phyloP scores from a whole-genome alignment of 2,329 filamentous ascomycete genomes.

The Scedosporium minutisporum region DNA sequence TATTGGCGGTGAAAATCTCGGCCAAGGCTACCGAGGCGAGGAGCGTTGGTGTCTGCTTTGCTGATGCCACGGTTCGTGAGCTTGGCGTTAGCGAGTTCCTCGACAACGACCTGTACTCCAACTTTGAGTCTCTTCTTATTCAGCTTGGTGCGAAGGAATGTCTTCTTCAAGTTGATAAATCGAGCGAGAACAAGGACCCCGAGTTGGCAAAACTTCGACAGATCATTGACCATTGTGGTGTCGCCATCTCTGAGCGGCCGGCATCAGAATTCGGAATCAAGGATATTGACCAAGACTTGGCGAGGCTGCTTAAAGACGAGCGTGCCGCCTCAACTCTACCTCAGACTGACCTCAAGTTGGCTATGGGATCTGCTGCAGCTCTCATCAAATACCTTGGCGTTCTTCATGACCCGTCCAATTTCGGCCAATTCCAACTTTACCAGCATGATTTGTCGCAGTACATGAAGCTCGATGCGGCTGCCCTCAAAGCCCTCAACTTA shows the following conservation, averaged over 20 bases:
- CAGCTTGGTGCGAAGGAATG: conserved; percentile 95
- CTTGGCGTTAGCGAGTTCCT: conserved; percentile 94
- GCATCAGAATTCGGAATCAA: conserved; percentile 70
- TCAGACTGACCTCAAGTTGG: conserved; percentile 85
- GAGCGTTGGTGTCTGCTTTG: conserved; percentile 90
- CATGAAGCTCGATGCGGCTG: conserved; percentile 96
- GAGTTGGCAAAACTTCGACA: conserved; percentile 79
- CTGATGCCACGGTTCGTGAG: conserved; percentile 91
- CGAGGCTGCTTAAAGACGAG: conserved; percentile 80
- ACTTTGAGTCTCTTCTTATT: conserved; percentile 92
- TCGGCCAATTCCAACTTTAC: conserved; percentile 93
- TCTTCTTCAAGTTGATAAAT: conserved; percentile 68
- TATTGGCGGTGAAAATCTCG: conserved; percentile 86
- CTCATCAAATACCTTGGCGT: conserved; percentile 91
- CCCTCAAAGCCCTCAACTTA: conserved; percentile 85
- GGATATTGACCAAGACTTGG: conserved; percentile 93
- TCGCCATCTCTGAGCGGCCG: conserved; percentile 76
- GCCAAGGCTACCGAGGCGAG: conserved; percentile 79
- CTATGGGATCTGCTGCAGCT: conserved; percentile 89
- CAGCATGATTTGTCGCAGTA: conserved; percentile 95
- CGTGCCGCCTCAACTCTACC: conserved; percentile 66
- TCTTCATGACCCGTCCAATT: conserved; percentile 85
- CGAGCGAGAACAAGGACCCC: conserved; percentile 76
- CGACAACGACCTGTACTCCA: conserved; percentile 98
- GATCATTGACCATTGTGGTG: conserved; percentile 86